phyloP scores from a whole-genome alignment of 306 rosid species.

The Corylus heterophylla region DNA sequence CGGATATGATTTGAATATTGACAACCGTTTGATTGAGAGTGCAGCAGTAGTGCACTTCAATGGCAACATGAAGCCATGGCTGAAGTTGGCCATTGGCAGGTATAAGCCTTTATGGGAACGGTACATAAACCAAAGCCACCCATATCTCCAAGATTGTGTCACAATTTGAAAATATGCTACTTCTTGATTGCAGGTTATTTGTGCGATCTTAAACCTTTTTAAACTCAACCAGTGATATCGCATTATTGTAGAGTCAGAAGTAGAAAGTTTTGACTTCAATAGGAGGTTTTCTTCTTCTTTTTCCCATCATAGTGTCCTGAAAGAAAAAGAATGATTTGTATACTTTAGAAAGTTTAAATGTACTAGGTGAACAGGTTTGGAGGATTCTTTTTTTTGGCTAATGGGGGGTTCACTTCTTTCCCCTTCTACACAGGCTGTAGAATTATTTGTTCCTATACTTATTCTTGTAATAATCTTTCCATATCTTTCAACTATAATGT shows the following conservation, averaged over 20 bases:
- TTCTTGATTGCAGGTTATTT: constrained; percentile 48
- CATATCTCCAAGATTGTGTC: constrained; percentile 73
- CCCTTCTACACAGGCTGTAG: constrained; percentile 57
- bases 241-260: constrained; percentile 63
- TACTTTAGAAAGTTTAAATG: constrained; percentile 59
- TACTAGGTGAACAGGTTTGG: constrained; percentile 53
- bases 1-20: constrained; percentile 87
- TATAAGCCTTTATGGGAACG: constrained; percentile 87
- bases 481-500: constrained; percentile 43
- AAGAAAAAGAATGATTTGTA: constrained; percentile 54
- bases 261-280: constrained; percentile 68
- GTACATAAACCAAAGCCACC: constrained; percentile 83
- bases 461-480: constrained; percentile 68
- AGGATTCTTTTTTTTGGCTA: constrained; percentile 63
- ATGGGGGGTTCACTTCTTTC: constrained; percentile 41
- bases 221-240: constrained; percentile 40
- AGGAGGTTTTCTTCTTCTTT: constrained; percentile 38
- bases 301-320: constrained; percentile 46
- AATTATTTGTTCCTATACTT: constrained; percentile 49
- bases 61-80: constrained; percentile 99
- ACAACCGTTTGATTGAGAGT: constrained; percentile 87
- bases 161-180: constrained; percentile 70
- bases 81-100: constrained; percentile 82
- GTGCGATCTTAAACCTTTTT: constrained; percentile 41
- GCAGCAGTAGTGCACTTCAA: constrained; percentile 91